Evolutionary conservation across 2,329 filamentous ascomycete genomes (phyloP), one percentile per base, ranked within the genome.

Genomic region (Cercospora sesami): DNA sequence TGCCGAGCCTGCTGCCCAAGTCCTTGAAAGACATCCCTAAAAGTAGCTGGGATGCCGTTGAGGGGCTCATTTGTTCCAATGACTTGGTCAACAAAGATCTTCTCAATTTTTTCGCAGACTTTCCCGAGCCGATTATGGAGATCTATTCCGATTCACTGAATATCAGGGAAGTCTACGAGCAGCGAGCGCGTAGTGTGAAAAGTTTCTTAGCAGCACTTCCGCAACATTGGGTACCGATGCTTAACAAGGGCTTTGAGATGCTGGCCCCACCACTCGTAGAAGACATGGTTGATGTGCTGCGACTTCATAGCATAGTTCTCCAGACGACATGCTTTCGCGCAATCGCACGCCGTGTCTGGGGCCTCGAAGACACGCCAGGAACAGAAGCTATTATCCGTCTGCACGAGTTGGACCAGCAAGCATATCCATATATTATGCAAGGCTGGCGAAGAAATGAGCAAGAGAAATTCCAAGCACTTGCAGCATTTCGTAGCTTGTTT

Each of bases 211-310:
- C 53, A 5, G 58, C 48, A 5, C 36, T 81, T 70, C 70, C 66
- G 64, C 48, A 42, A 60, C 36, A 75, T 67, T 71, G 69, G 70
- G 65, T 73, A 2, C 33, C 18, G 7, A 16, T 78, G 9, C 60
- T 70, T 2, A 12, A 65, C 9, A 48, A 55, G 33, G 72, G 79
- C 65, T 73, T 69, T 28, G 39, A 57, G 21, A 79, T 82, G 48
- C 76, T 77, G 1, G 86, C 83, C 71, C 88, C 88, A 3, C 84
- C 87, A 5, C 77, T 88, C n/a, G 82, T 86, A 36, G 81, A 83
- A 63, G 88, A 90, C 72, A 77, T 91, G 30, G 75, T 81, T 4
- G 74, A 76, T n/a, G 72, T 77, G 12, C 80, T 90, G 39, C 74
- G 76, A 5, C 75, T 89, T 12, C 75, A 74, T 7, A 90, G 88